Evolutionary conservation across 208 protist genomes (phyloP), one percentile per base, ranked within the genome.

Genomic region (Leishmania aethiopica): DNA sequence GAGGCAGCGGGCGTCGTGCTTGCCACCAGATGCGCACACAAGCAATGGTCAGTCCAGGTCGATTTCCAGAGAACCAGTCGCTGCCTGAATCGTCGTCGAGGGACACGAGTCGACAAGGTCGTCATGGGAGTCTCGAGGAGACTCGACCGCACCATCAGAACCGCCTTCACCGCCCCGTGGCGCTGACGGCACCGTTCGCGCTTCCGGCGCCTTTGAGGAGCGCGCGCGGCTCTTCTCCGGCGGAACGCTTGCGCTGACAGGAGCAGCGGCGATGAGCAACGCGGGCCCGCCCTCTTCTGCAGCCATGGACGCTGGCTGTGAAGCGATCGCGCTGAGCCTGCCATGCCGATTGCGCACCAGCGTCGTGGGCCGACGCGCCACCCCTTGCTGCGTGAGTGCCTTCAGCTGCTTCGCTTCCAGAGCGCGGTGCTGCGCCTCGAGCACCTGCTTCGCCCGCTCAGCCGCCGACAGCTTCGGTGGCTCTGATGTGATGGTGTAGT

Each of bases 311-410:
- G 66, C 13, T 5, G 83, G 55, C 22, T 32, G 13, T 45, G 66
- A 40, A 8, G 83, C 22, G 51, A 94, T 86, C 17, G 90, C 81
- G 47, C 90, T 86, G 49, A 90, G 85, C 22, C 75, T 75, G 28
- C 94, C 92, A 57, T 90, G 80, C 0, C 87, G 81, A 35, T 84
- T 89, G 40, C 94, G 89, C 13, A 89, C 78, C 13, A 97, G 91
- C 28, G 83, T 86, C 64, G 90, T 84, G 15, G 94, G 94, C 28
- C 94, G 86, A 6, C 87, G 87, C 28, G 92, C 94, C 10, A 97
- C 82, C 25, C 90, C 89, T 13, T 88, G 86, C 32, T 86, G 79
- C 5, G 69, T 72, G 40, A 86, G 82, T 57, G 59, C 22, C 51
- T 81, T 13, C 45, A 85, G 66, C 28, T 87, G 82, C 55, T 82